Conservation (phyloP, 129 eudicot species). For the Pittosporum tobira region DNA sequence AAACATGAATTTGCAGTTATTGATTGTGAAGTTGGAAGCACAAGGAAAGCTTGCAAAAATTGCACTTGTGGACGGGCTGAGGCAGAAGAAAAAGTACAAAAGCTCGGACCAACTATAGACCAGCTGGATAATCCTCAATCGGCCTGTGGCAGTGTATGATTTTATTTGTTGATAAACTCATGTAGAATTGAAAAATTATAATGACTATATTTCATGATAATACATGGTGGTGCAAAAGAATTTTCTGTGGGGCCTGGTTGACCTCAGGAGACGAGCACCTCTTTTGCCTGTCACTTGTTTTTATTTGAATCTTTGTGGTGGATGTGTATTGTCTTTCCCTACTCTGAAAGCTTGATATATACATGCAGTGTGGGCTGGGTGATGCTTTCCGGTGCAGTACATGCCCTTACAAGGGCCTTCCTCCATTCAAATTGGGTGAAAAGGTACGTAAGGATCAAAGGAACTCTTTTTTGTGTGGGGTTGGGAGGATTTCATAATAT, state of each 20-base stretch:
- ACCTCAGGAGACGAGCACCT: too few species aligned
- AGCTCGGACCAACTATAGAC: slow-evolving; percentile 65
- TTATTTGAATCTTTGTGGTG: neutral
- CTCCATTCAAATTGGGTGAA: slow-evolving; percentile 79
- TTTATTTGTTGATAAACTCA: too few species aligned
- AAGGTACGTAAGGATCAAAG: slow-evolving; percentile 40
- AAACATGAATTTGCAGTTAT: slow-evolving; percentile 26
- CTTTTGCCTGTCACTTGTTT: neutral
- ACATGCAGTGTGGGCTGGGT: slow-evolving; percentile 83
- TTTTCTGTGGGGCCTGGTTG: too few species aligned
- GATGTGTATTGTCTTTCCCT: neutral
- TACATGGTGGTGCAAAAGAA: too few species aligned
- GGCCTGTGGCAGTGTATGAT: slow-evolving; percentile 78
- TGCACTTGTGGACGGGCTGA: slow-evolving; percentile 90
- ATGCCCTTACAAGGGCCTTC: slow-evolving; percentile 96
- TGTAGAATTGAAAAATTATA: too few species aligned
- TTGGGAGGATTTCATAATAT: too few species aligned
- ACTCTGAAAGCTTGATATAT: slow-evolving; percentile 2
- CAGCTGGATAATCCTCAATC: slow-evolving; percentile 73
- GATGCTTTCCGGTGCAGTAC: slow-evolving; percentile 91
- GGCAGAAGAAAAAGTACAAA: slow-evolving; percentile 64
- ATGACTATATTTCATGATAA: too few species aligned
- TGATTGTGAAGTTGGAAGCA: slow-evolving; percentile 86
- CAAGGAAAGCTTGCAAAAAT: slow-evolving; percentile 87
- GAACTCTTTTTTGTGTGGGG: too few species aligned